phyloP scores from a whole-genome alignment of 495 filamentous ascomycete species.

The Aspergillus leporis region DNA sequence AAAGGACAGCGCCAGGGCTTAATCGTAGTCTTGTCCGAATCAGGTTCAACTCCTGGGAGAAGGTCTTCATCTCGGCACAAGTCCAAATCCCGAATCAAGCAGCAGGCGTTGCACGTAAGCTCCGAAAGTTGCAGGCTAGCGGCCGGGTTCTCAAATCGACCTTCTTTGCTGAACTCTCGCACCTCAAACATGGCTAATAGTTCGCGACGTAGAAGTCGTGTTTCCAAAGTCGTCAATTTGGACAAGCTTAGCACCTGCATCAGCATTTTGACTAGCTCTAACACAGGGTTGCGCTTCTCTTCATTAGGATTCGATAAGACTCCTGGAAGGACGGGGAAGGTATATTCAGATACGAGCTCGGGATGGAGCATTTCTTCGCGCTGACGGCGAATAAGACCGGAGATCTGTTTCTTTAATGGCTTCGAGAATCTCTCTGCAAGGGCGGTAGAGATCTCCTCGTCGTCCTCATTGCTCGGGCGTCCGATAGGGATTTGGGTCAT shows the following conservation, averaged over 20 bases:
- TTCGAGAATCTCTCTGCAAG: slow-evolving; percentile 80
- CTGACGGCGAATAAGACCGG: slow-evolving; percentile 73
- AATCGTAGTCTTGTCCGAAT: slow-evolving; percentile 34
- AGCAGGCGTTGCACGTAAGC: slow-evolving; percentile 84
- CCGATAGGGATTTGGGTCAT: slow-evolving; percentile 71
- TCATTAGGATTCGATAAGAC: slow-evolving; percentile 59
- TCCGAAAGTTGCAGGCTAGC: slow-evolving; percentile 70
- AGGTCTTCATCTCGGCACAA: slow-evolving; percentile 91
- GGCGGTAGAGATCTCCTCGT: slow-evolving; percentile 56
- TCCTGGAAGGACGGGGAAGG: slow-evolving; percentile 82
- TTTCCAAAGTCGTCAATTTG: slow-evolving; percentile 77
- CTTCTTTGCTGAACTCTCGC: slow-evolving; percentile 88
- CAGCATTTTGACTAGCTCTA: slow-evolving; percentile 87
- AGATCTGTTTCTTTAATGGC: slow-evolving; percentile 85
- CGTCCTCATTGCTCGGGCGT: slow-evolving; percentile 51
- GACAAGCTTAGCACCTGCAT: slow-evolving; percentile 90
- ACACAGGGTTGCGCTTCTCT: slow-evolving; percentile 69
- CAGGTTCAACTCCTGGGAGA: slow-evolving; percentile 53
- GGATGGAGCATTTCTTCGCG: slow-evolving; percentile 88
- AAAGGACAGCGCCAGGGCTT: slow-evolving; percentile 75
- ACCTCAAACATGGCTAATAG: slow-evolving; percentile 88
- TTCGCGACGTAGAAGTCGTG: slow-evolving; percentile 82
- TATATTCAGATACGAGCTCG: slow-evolving; percentile 82
- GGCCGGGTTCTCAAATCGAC: slow-evolving; percentile 82
- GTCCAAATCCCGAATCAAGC: slow-evolving; percentile 83